Base-by-base conservation (phyloP, 495 filamentous ascomycete species). In the Gamarada debralockiae region DNA sequence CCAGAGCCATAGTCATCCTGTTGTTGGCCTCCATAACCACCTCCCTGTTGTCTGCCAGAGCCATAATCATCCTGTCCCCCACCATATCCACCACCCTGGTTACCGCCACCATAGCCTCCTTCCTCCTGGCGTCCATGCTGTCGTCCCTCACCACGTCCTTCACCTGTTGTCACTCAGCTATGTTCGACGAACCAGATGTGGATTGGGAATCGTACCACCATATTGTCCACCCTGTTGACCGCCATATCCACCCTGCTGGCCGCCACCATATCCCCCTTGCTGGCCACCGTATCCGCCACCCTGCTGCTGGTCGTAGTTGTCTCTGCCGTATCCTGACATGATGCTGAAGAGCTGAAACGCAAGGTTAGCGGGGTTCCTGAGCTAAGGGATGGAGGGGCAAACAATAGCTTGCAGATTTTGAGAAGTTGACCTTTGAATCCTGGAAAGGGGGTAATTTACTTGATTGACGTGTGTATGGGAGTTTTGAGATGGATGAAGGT, bases 221-320 rank as follows among this genome's bases (percentile, higher is more conserved):
- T 43, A 43, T n/a, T n/a, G n/a, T 7, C 37, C 37, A 14, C 31
- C 25, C 27, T 52, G 24, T 3, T 24, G 13, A 18, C 50, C 50
- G 12, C 50, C 50, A 52, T 52, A 44, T 23, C 40, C 50, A 34
- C 40, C 50, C 24, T 46, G 40, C 20, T 53, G 48, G 14, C 40
- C 23, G 24, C 43, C 29, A 21, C 44, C 17, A 45, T 59, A 21
- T 12, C 54, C 15, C 14, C 43, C 21, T n/a, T 33, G 13, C 24
- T 37, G 5, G 17, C 42, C 24, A 17, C 18, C 36, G 23, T 31
- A 46, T 36, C 49, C 25, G 29, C 52, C 39, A 18, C 37, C 43
- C 50, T 64, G 51, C 20, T 46, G 47, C n/a, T 46, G 29, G 17
- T 55, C 34, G 48, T 55, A 46, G 37, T 58, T n/a, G 38, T 53